phyloP scores from a whole-genome alignment of 2,329 filamentous ascomycete species.

The Botryotinia narcissicola region DNA sequence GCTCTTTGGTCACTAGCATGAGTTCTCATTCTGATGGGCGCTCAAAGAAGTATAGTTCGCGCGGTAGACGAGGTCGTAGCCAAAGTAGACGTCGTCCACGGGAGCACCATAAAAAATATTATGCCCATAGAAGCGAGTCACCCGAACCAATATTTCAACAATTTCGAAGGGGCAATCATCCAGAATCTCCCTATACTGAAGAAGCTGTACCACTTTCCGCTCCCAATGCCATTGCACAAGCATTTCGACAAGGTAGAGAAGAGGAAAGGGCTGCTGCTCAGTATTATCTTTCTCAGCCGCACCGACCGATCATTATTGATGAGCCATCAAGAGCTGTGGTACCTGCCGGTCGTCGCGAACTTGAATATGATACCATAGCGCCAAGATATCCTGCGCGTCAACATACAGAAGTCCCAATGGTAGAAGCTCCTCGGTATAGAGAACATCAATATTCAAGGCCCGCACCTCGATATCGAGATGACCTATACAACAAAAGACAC shows the following conservation, averaged over 20 bases:
- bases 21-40: constrained; percentile 24
- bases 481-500: background rate
- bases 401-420: constrained; percentile 19
- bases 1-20: constrained; percentile 24
- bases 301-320: constrained; percentile 16
- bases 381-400: constrained; percentile 10
- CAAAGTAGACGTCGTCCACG: constrained; percentile 28
- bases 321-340: constrained; percentile 17
- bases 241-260: constrained; percentile 32
- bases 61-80: constrained; percentile 24
- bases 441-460: constrained; percentile 5
- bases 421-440: constrained; percentile 15
- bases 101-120: constrained; percentile 27
- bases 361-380: background rate
- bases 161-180: background rate
- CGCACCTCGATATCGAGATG: constrained; percentile 19
- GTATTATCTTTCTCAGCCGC: constrained; percentile 21
- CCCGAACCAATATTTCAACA: constrained; percentile 23
- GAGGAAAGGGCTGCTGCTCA: constrained; percentile 28
- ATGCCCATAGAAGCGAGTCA: constrained; percentile 24
- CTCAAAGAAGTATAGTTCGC: constrained; percentile 16
- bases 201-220: constrained; percentile 21
- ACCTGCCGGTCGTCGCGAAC: constrained; percentile 13
- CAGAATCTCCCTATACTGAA: constrained; percentile 22
- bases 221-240: constrained; percentile 29